These are phyloP conservation scores for Talaromyces ruber DNA, from an alignment of 495 filamentous ascomycete genomes.

Conservation along the genomic window DNA sequence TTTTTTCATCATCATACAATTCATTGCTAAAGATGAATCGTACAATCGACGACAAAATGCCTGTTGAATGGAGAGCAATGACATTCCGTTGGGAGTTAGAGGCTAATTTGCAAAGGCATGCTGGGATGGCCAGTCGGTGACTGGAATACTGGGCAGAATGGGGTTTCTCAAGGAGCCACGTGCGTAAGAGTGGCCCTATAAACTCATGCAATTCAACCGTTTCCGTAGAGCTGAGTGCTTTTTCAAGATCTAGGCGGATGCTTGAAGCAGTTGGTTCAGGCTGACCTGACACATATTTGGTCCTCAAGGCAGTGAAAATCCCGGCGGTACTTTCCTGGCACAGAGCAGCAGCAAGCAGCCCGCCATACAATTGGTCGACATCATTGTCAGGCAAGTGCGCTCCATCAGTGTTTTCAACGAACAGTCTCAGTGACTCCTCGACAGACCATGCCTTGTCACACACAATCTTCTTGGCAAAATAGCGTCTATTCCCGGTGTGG, in stretches of 20 bases:
- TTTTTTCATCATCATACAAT: conserved; percentile 39
- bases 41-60: conserved; percentile 64
- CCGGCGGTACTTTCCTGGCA: conserved; percentile 61
- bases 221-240: conserved; percentile 28
- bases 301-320: conserved; percentile 24
- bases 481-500: conserved; percentile 79
- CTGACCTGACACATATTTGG: conserved; percentile 16
- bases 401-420: conserved; percentile 43
- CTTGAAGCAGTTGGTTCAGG: conserved; percentile 10
- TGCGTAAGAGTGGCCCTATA: conserved; percentile 30
- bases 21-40: conserved; percentile 51
- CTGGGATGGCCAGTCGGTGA: conserved; percentile 27
- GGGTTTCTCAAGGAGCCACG: conserved; percentile 29
- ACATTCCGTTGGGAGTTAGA: conserved; percentile 64
- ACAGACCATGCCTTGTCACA: conserved; percentile 73
- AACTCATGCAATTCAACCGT: conserved; percentile 33
- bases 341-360: conserved; percentile 72
- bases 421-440: conserved; percentile 55
- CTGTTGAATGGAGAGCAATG: conserved; percentile 67
- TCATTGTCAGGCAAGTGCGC: conserved; percentile 50
- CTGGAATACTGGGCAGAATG: conserved; percentile 15
- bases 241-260: conserved; percentile 23
- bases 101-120: conserved; percentile 36
- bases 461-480: conserved; percentile 65
- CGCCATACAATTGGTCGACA: conserved; percentile 71